These are phyloP conservation scores for Quercus ilex DNA, from an alignment of 306 rosid genomes.

Conservation along the genomic window DNA sequence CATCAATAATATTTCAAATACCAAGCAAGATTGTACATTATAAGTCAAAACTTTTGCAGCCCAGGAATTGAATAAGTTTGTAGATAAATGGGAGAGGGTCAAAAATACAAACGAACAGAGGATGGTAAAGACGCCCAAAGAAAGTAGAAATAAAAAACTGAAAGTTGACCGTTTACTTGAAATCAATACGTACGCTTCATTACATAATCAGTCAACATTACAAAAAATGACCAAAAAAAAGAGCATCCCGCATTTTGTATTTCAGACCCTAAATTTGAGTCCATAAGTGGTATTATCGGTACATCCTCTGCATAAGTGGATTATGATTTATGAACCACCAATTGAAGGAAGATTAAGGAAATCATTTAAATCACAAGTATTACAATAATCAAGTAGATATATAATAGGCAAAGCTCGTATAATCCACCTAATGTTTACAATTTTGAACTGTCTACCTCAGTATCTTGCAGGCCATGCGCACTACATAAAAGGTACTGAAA, in stretches of 20 bases:
- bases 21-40: conserved; percentile 1
- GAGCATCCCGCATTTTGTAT: not conserved
- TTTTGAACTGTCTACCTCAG: not conserved
- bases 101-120: not conserved
- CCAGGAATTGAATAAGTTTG: not conserved
- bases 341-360: not conserved
- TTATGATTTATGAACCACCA: not conserved
- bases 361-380: not conserved
- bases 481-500: not conserved
- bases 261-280: not conserved
- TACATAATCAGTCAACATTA: not conserved
- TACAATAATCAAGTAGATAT: not conserved
- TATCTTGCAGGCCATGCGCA: conserved; percentile 8
- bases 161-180: not conserved
- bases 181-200: conserved; percentile 9
- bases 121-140: not conserved
- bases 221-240: not conserved
- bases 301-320: not conserved
- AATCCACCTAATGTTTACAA: conserved; percentile 11
- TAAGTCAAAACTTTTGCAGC: conserved; percentile 5
- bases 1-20: conserved; percentile 5
- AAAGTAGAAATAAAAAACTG: not conserved
- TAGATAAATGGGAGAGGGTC: not conserved
- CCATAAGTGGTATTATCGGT: not conserved
- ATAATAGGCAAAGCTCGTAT: conserved; percentile 3